phyloP scores from a whole-genome alignment of 1,139 yeast genomes.

The Candida albicans region DNA sequence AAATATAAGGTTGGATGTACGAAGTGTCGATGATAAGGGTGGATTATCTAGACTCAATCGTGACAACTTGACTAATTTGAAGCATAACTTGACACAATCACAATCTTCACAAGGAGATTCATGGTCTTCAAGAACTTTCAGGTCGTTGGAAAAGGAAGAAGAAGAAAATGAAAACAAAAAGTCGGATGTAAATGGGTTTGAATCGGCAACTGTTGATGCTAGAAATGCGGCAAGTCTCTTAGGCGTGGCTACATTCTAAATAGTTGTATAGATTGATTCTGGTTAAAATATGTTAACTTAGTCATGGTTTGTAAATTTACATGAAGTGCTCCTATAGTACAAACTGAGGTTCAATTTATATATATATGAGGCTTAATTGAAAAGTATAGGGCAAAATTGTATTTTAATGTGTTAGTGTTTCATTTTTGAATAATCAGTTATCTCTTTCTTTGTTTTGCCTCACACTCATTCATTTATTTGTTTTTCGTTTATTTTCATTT shows the following conservation, averaged over 20 bases:
- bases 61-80: slow-evolving; percentile 52
- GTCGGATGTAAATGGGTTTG: slow-evolving; percentile 14
- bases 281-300: slow-evolving; percentile 11
- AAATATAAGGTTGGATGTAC: slow-evolving; percentile 66
- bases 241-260: slow-evolving; percentile 67
- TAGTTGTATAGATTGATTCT: background rate
- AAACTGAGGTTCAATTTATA: too few species aligned
- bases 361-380: too few species aligned
- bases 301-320: too few species aligned
- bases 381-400: too few species aligned
- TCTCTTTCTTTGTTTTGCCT: too few species aligned
- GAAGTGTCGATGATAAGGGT: slow-evolving; percentile 76
- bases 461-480: background rate
- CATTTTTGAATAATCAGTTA: too few species aligned
- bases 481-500: background rate
- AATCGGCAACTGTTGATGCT: slow-evolving; percentile 59
- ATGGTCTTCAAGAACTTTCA: slow-evolving; percentile 64
- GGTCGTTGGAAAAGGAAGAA: slow-evolving; percentile 48
- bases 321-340: too few species aligned
- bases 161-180: slow-evolving; percentile 28
- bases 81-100: slow-evolving; percentile 50
- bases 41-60: slow-evolving; percentile 85
- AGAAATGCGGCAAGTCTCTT: slow-evolving; percentile 77
- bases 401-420: too few species aligned
- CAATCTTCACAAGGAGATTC: slow-evolving; percentile 56